These are phyloP conservation scores for Pleurotus tuber-regium DNA, from an alignment of 768 basidiomycete species.

Conservation along the genomic window DNA sequence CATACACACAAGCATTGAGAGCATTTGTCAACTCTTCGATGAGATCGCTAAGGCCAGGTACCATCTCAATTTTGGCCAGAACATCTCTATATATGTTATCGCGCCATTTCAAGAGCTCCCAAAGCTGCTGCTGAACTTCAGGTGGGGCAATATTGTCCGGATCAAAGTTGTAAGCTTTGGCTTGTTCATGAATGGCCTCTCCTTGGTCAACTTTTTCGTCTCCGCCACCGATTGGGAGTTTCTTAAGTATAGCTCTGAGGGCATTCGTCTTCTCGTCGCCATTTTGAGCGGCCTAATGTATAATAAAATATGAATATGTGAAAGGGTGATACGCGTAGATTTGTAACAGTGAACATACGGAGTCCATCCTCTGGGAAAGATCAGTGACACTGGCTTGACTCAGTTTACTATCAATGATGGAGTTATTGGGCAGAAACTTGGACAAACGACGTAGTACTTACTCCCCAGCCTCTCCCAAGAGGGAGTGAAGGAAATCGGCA, in stretches of 20 bases:
- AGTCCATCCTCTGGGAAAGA: constrained; percentile 47
- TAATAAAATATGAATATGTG: neutral
- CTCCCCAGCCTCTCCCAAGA: constrained; percentile 67
- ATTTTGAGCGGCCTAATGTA: constrained; percentile 30
- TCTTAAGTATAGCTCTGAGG: constrained; percentile 44
- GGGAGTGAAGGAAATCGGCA: constrained; percentile 64
- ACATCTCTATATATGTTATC: constrained; percentile 57
- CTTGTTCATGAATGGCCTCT: constrained; percentile 50
- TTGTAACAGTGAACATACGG: constrained; percentile 21
- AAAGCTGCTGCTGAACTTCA: constrained; percentile 56
- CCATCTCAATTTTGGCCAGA: constrained; percentile 56
- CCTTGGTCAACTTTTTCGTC: constrained; percentile 51
- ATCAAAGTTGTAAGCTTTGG: constrained; percentile 61
- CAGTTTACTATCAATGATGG: constrained; percentile 37
- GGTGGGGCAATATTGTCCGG: constrained; percentile 62
- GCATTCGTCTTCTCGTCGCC: constrained; percentile 31
- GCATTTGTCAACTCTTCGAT: constrained; percentile 63
- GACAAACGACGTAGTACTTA: constrained; percentile 31
- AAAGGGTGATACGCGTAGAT: neutral
- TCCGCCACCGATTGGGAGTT: constrained; percentile 51
- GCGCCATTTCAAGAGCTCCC: constrained; percentile 60
- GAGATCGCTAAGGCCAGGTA: constrained; percentile 57
- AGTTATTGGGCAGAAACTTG: neutral
- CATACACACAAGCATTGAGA: constrained; percentile 58
- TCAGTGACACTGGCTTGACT: constrained; percentile 63